Conservation (phyloP, 306 rosid species). For the Vicia faba region DNA sequence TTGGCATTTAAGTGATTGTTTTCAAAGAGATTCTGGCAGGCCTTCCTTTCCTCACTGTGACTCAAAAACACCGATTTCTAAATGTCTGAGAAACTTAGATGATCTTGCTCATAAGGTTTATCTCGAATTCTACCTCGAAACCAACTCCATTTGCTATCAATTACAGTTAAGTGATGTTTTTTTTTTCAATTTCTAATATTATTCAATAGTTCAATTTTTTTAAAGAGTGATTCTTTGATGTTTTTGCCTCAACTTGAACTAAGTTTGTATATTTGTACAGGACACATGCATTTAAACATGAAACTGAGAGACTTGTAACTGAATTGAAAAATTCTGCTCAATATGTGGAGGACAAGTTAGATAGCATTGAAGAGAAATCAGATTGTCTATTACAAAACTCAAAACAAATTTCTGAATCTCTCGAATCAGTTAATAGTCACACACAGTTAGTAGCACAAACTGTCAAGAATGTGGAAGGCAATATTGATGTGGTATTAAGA, state of each 20-base stretch:
- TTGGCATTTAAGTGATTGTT: constrained; percentile 91
- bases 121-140: constrained; percentile 88
- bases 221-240: background rate
- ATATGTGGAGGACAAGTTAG: constrained; percentile 68
- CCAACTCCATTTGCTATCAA: constrained; percentile 78
- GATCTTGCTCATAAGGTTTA: constrained; percentile 68
- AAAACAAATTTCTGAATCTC: constrained; percentile 50
- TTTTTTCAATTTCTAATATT: constrained; percentile 9
- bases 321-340: constrained; percentile 66
- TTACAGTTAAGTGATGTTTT: constrained; percentile 64
- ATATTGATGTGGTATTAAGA: constrained; percentile 48
- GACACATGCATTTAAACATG: constrained; percentile 68
- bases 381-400: constrained; percentile 55
- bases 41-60: constrained; percentile 68
- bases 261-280: no score
- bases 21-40: constrained; percentile 80
- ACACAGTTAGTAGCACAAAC: constrained; percentile 58
- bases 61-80: constrained; percentile 46
- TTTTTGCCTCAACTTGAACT: constrained; percentile 26
- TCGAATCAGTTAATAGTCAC: constrained; percentile 49
- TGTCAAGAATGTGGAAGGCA: constrained; percentile 53
- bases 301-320: constrained; percentile 78
- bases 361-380: constrained; percentile 55
- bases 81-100: constrained; percentile 51
- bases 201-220: background rate